Evolutionary conservation across 495 filamentous ascomycete species (phyloP).

Genomic region (Daldinia bambusicola): DNA sequence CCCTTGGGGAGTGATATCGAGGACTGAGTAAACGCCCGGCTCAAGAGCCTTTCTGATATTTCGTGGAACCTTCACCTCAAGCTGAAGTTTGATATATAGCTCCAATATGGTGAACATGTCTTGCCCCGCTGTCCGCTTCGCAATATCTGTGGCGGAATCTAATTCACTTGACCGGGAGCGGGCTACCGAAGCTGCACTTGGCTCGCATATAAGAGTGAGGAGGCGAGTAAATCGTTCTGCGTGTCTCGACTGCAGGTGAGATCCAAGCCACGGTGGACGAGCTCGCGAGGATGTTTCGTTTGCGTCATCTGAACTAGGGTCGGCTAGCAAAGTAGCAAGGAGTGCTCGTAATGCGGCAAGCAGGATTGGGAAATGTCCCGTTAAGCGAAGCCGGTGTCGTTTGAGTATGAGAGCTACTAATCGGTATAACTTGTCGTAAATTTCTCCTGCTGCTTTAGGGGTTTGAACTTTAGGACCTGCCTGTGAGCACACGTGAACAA

Average conservation of each 20-base stretch:
- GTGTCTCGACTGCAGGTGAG: conserved; percentile 57
- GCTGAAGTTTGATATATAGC: conserved; percentile 73
- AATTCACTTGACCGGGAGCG: conserved; percentile 62
- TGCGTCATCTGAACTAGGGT: conserved; percentile 23
- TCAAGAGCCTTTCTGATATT: conserved; percentile 75
- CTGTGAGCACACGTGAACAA: conserved; percentile 63
- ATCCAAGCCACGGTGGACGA: conserved; percentile 43
- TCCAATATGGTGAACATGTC: conserved; percentile 78
- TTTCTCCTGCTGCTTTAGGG: conserved; percentile 55
- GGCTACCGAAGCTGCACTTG: conserved; percentile 76
- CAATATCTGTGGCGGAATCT: conserved; percentile 79
- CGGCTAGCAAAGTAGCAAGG: conserved; percentile 38
- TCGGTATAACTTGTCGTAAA: conserved; percentile 71
- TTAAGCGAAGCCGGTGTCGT: conserved; percentile 58
- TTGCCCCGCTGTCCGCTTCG: conserved; percentile 77
- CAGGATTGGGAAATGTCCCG: conserved; percentile 52
- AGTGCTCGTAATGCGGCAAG: conserved; percentile 42
- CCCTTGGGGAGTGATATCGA: conserved; percentile 75
- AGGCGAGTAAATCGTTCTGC: conserved; percentile 74
- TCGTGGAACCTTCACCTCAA: conserved; percentile 58
- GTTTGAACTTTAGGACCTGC: conserved; percentile 45
- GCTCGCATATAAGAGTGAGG: conserved; percentile 80
- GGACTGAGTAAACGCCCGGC: conserved; percentile 74
- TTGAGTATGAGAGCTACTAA: conserved; percentile 69
- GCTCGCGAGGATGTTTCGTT: conserved; percentile 41